Base-by-base conservation (phyloP, 108 stramenopile genomes). In the Pseudonitzschia pungens region DNA sequence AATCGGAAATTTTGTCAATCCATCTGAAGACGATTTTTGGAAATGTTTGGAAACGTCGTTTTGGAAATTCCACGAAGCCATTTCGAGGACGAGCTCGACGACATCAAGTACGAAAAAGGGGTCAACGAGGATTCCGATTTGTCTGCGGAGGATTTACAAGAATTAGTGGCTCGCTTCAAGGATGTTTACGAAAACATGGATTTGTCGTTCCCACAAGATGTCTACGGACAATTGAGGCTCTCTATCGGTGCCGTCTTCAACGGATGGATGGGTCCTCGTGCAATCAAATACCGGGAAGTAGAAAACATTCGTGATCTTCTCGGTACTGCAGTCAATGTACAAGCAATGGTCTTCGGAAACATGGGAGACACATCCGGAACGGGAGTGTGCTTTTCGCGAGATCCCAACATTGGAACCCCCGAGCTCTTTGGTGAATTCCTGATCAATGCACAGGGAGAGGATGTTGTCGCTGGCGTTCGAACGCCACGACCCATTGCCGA, bases 321-420 rank as follows among this genome's bases (percentile, higher is more conserved):
- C 50, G 89, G 89, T 33, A 90, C 86, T 32, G 89, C 89, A 12
- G 83, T 80, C 26, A 90, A 89, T 63, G 77, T 87, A 43, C 85
- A 86, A 56, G 80, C 90, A 2, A 93, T 94, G 92, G 92, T 91
- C 21, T 96, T 92, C 82, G 95, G 95, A 42, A 94, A 96, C 69
- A 87, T 87, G 81, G 91, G 89, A 55, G 73, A 80, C 50, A 84
- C 78, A 53, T 89, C 84, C n/a, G 93, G 95, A 0, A 96, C 93
- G 21, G 95, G 95, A 16, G 93, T 94, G 24, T 87, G 82, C 11
- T 96, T 96, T 70, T 79, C 87, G 32, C 87, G 95, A 32, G 91
- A 94, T 74, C 95, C 95, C 50, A 85, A 87, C 43, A 89, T 91
- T 4, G 78, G 78, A 18, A 88, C 86, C 67, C 84, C 88, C 65